A percentile compares a stretch with the other conserved stretches of the same genome.
Evolutionary conservation across 768 basidiomycete genomes (phyloP).

Genomic region (Trichaptum fuscoviolaceum): DNA sequence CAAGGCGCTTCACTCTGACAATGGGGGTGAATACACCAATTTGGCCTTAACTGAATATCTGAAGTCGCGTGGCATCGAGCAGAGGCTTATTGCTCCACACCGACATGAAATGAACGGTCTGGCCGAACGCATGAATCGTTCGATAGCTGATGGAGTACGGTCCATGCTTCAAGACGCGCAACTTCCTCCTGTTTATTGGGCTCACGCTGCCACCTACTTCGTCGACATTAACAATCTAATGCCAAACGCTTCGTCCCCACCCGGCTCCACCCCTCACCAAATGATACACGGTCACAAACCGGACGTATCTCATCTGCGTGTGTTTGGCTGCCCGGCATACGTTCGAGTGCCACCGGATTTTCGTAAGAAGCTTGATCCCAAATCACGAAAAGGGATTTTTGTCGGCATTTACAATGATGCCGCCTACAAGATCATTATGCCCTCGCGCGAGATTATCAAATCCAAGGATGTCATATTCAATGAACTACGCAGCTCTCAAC

Average conservation of each 20-base stretch:
- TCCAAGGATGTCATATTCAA: too few relatives aligned
- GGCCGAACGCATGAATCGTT: conserved; percentile 35
- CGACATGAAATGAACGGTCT: too few relatives aligned
- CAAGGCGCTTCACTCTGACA: conserved; percentile 34
- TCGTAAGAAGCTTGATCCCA: conserved; percentile 2
- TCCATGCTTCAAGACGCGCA: conserved; percentile 31
- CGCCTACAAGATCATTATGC: neutral
- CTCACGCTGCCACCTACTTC: conserved; percentile 28
- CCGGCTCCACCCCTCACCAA: conserved; percentile 21
- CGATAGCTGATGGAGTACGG: conserved; percentile 26
- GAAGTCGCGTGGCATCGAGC: conserved; percentile 30
- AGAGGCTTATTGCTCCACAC: conserved; percentile 35
- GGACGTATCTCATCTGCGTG: conserved; percentile 15
- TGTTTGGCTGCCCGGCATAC: conserved; percentile 21
- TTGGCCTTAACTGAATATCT: conserved; percentile 29
- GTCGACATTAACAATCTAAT: conserved; percentile 34
- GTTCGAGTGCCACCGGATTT: conserved; percentile 16
- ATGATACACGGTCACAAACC: conserved; percentile 19
- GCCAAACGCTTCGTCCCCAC: conserved; percentile 20
- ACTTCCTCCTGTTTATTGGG: conserved; percentile 35
- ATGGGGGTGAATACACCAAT: conserved; percentile 38
- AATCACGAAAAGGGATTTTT: neutral
- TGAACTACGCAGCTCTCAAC: too few relatives aligned
- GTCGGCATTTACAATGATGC: conserved; percentile 1
- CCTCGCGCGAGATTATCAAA: too few relatives aligned